Evolutionary conservation across 495 filamentous ascomycete species (phyloP), one percentile per base, ranked within the genome.

Genomic region (Neurospora sp.): DNA sequence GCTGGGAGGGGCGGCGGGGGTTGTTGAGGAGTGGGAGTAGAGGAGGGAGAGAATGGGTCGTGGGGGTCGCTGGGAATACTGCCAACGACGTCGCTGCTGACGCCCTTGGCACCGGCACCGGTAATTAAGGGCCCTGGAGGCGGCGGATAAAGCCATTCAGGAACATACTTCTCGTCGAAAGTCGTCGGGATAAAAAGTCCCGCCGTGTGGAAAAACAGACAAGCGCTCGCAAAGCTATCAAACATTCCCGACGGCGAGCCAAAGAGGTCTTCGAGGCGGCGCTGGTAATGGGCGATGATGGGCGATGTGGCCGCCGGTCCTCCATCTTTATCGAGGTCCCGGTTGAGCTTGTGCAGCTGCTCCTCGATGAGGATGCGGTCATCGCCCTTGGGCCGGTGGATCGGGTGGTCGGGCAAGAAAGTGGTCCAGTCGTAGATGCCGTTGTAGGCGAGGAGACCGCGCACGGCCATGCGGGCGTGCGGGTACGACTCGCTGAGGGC

Each of bases 371-470:
- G 53, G 14, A 66, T 66, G 27, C 35, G 31, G 69, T 71, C n/a
- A 69, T 61, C 31, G 38, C 20, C 35, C 78, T 72, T 42, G 59
- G 18, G 69, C 11, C 46, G 69, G 70, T 84, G 78, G 69, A 81
- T 76, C 3, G 80, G 82, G 69, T 87, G 84, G 68, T 83, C 83
- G 0, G 83, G 82, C 4, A 87, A 75, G 69, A 86, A 84, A 40
- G 73, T 84, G 40, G 85, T 86, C 87, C 87, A 88, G 76, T 88
- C 82, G 74, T 85, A 87, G 48, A 88, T 83, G 39, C 84, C 86
- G 70, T 88, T 86, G 73, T 82, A 82, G 3, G 83, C 79, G 14
- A 85, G 78, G 5, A 86, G 77, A 31, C 85, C 87, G 39, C 82
- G 83, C 44, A 87, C 73, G 18, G 77, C 79, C 76, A 85, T 84